phyloP scores from a whole-genome alignment of 2,329 filamentous ascomycete genomes.

The Fusarium palustre region DNA sequence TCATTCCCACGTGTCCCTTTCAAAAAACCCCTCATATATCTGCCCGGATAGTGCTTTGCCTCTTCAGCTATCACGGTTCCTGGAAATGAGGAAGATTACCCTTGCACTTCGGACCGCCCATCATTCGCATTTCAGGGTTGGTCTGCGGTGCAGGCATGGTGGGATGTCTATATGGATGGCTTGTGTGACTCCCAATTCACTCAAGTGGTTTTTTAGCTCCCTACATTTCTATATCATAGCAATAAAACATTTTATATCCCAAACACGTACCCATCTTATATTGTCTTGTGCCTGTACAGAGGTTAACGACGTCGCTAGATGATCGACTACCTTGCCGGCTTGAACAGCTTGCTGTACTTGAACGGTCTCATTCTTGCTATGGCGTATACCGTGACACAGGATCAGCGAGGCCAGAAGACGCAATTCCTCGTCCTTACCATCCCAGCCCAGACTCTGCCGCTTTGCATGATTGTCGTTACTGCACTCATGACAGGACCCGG shows the following conservation, averaged over 20 bases:
- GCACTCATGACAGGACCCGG: conserved; percentile 72
- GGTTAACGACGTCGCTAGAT: conserved; percentile 47
- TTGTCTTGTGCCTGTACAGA: conserved; percentile 17
- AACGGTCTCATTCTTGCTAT: conserved; percentile 81
- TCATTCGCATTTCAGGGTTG: conserved; percentile 76
- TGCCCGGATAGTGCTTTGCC: conserved; percentile 78
- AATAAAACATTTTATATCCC: conserved; percentile 37
- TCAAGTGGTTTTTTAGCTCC: conserved; percentile 70
- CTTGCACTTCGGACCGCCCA: conserved; percentile 70
- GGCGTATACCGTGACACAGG: conserved; percentile 85
- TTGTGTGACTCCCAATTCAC: conserved; percentile 69
- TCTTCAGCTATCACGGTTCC: conserved; percentile 83
- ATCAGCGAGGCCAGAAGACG: conserved; percentile 80
- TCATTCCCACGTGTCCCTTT: conserved; percentile 25
- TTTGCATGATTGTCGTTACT: conserved; percentile 80
- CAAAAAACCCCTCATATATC: conserved; percentile 69
- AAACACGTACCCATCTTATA: conserved; percentile 18
- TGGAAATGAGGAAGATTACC: conserved; percentile 85
- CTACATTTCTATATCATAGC: conserved; percentile 63
- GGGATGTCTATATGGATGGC: conserved; percentile 79
- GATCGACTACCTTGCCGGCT: conserved; percentile 50
- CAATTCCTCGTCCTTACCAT: conserved; percentile 87
- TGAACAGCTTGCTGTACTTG: conserved; percentile 61
- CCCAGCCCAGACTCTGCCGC: conserved; percentile 83
- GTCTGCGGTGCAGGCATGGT: conserved; percentile 78